Evolutionary conservation across 768 basidiomycete species (phyloP).

Genomic region (Lactarius evosmus): DNA sequence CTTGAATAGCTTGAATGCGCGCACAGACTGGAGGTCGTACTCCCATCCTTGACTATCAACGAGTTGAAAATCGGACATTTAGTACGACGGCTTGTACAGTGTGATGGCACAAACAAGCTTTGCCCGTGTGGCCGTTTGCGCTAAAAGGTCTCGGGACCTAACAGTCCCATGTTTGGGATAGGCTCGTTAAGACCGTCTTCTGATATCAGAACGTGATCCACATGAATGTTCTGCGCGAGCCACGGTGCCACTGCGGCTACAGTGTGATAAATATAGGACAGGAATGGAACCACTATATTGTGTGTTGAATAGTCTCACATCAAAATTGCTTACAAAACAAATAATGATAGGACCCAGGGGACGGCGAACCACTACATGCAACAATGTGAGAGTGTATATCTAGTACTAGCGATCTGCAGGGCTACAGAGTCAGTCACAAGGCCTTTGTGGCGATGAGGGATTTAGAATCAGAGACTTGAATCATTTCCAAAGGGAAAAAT

Average conservation of each 20-base stretch:
- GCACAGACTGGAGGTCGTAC: conserved; percentile 73
- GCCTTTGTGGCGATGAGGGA: not conserved
- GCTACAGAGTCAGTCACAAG: conserved; percentile 2
- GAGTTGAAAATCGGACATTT: conserved; percentile 66
- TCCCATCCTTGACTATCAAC: conserved; percentile 79
- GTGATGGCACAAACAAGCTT: conserved; percentile 3
- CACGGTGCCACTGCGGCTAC: not conserved
- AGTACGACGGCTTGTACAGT: conserved; percentile 1
- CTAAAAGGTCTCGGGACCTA: not conserved
- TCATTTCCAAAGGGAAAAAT: conserved; percentile 62
- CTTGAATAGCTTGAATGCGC: conserved; percentile 32
- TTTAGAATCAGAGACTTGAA: conserved; percentile 70
- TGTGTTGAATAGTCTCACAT: not conserved
- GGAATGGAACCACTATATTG: not conserved
- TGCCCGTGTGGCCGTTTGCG: conserved; percentile 11
- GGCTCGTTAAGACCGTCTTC: not conserved
- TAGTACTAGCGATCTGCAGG: conserved; percentile 1
- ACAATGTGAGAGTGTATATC: not conserved
- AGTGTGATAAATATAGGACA: not conserved
- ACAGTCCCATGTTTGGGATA: conserved; percentile 15
- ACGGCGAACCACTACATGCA: not conserved
- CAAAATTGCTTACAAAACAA: conserved; percentile 14
- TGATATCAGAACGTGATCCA: not conserved
- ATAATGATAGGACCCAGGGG: not conserved
- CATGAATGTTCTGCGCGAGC: not conserved